A percentile compares a stretch with the other conserved stretches of the same genome.
These are phyloP conservation scores for Gremmenia infestans DNA, from an alignment of 2,329 filamentous ascomycete species.

Conservation along the genomic window DNA sequence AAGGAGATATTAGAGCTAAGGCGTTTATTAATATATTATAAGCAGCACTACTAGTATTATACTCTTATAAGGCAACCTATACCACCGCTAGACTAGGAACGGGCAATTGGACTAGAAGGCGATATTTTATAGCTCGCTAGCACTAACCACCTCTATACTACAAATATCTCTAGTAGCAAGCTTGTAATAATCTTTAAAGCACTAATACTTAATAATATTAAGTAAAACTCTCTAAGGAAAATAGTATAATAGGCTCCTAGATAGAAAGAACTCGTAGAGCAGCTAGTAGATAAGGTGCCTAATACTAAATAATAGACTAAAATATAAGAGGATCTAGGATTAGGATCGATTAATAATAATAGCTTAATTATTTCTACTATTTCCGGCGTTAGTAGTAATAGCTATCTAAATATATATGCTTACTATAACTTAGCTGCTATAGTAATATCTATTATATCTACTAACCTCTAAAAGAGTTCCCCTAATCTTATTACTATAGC, in stretches of 20 bases:
- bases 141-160: not conserved
- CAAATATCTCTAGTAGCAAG: not conserved
- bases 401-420: not conserved
- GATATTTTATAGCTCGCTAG: not conserved
- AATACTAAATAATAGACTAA: not conserved
- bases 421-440: not conserved
- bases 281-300: conserved; percentile 1
- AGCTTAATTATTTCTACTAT: not conserved
- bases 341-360: not conserved
- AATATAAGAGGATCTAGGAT: not conserved
- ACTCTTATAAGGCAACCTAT: not conserved
- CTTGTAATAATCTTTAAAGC: not conserved
- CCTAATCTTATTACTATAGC: not conserved
- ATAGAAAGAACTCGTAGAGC: not conserved
- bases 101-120: not conserved
- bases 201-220: not conserved
- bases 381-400: not conserved
- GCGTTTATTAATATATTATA: not conserved
- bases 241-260: not conserved
- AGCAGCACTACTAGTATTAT: not conserved
- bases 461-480: not conserved
- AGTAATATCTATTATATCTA: not conserved
- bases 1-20: too few relatives aligned
- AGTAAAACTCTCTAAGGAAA: not conserved
- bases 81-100: not conserved